Conservation (phyloP, 805 yeast species). For the Ogataea angusta region DNA sequence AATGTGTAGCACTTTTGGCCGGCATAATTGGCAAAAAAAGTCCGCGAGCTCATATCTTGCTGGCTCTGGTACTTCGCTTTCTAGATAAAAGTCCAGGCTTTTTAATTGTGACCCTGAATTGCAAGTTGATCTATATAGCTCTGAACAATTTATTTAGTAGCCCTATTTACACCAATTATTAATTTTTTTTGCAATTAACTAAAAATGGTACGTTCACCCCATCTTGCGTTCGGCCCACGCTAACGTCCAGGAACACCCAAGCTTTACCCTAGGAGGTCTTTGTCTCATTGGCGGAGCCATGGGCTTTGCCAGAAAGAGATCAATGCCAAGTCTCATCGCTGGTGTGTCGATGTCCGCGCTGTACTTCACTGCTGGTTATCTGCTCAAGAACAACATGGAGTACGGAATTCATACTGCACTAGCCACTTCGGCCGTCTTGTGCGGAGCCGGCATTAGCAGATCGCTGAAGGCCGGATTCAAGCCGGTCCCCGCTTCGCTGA, state of each 20-base stretch:
- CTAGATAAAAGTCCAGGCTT: too few relatives aligned
- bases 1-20: conserved; percentile 13
- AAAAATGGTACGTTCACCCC: conserved; percentile 12
- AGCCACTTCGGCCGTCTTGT: conserved; percentile 61
- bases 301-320: conserved; percentile 52
- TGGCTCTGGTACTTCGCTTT: background rate
- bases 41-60: conserved; percentile 10
- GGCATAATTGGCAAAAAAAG: conserved; percentile 10
- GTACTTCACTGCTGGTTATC: conserved; percentile 71
- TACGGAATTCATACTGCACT: conserved; percentile 80
- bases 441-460: conserved; percentile 72
- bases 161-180: background rate
- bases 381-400: conserved; percentile 68
- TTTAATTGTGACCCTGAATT: too few relatives aligned
- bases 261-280: conserved; percentile 27
- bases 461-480: conserved; percentile 48
- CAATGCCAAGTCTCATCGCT: conserved; percentile 76
- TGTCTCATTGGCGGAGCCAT: conserved; percentile 32
- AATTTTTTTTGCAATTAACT: background rate
- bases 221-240: background rate
- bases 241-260: conserved; percentile 29
- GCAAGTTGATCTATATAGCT: too few relatives aligned
- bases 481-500: conserved; percentile 70
- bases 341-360: conserved; percentile 61
- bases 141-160: too few relatives aligned